Conservation (phyloP, 1,284 basidiomycete species). For the Ceratobasidium sp. region DNA sequence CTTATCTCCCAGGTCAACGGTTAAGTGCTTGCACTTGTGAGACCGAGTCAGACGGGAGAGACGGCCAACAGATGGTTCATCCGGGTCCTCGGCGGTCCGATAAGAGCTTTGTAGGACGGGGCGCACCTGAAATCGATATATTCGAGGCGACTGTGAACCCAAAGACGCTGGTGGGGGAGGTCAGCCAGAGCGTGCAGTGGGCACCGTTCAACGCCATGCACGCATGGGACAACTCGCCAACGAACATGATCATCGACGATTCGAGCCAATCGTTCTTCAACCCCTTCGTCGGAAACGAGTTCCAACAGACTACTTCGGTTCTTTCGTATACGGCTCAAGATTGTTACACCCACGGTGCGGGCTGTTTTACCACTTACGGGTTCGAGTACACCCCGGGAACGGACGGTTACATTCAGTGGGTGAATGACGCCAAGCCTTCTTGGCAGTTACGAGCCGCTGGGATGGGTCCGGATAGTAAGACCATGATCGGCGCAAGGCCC, state of each 20-base stretch:
- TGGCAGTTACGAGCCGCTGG: conserved; percentile 79
- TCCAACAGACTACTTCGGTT: conserved; percentile 76
- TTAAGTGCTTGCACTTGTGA: conserved; percentile 86
- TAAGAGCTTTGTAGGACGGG: conserved; percentile 78
- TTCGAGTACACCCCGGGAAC: conserved; percentile 74
- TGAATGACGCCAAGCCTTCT: conserved; percentile 71
- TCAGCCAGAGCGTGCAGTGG: conserved; percentile 70
- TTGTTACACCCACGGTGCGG: conserved; percentile 63
- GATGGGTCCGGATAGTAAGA: conserved; percentile 36
- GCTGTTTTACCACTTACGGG: conserved; percentile 71
- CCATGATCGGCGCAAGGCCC: conserved; percentile 40
- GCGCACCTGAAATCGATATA: conserved; percentile 62
- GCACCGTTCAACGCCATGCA: conserved; percentile 66
- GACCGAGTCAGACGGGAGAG: no score
- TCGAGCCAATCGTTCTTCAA: conserved; percentile 64
- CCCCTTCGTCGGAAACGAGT: conserved; percentile 67
- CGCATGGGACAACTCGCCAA: conserved; percentile 45
- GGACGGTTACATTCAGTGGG: conserved; percentile 85
- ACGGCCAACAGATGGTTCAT: conserved; percentile 68
- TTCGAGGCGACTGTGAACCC: conserved; percentile 54
- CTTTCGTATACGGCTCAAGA: conserved; percentile 64
- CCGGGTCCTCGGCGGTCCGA: conserved; percentile 75
- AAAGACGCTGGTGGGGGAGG: conserved; percentile 59
- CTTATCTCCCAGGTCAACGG: conserved; percentile 85
- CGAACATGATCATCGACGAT: conserved; percentile 64